Base-by-base conservation (phyloP, 78 protist species). In the Diacronema lutheri region DNA sequence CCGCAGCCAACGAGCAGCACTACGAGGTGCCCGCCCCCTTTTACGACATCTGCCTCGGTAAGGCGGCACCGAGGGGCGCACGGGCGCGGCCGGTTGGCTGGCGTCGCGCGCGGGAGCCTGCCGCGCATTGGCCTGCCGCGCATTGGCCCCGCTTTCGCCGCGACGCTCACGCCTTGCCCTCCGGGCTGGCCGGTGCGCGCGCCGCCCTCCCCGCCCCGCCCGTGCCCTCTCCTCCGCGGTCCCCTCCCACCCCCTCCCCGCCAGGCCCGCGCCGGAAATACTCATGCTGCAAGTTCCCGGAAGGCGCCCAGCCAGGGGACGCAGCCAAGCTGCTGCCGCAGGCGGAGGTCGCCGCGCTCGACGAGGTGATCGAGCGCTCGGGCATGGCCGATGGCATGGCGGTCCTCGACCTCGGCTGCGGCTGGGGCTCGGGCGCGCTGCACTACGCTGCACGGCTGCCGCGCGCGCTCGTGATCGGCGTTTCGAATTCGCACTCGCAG, bases 341-440 rank as follows among this genome's bases (percentile, higher is more conserved):
- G 62, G 62, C 62, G 62, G 62, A 21, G 62, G 11, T 57, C 62
- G 25, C 4, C 62, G 1, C n/a, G n/a, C 62, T 57, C 62, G 62
- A 57, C 62, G n/a, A 57, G 62, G 62, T 21, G 62, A 14, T 57
- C 25, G 62, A 5, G 62, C 50, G 50, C 16, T 9, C 16, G 16
- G 50, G 50, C 50, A 44, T 44, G 50, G 50, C 50, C 16, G 81
- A 10, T 16, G 50, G 50, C 29, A 31, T 40, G 81, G 60, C 29
- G 38, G 12, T 74, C 60, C 50, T 74, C 31, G 81, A 74, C 44
- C 81, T 74, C 31, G 81, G 81, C 31, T 74, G 81, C 46, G 81
- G 81, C 81, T 74, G 81, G 81, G 81, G 81, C 35, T 74, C 81
- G 23, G 29, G 38, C 57, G 31, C 50, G 44, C 38, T 74, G 20